These are phyloP conservation scores for Flueggea neowawraea DNA, from an alignment of 441 rosid genomes.

Conservation along the genomic window DNA sequence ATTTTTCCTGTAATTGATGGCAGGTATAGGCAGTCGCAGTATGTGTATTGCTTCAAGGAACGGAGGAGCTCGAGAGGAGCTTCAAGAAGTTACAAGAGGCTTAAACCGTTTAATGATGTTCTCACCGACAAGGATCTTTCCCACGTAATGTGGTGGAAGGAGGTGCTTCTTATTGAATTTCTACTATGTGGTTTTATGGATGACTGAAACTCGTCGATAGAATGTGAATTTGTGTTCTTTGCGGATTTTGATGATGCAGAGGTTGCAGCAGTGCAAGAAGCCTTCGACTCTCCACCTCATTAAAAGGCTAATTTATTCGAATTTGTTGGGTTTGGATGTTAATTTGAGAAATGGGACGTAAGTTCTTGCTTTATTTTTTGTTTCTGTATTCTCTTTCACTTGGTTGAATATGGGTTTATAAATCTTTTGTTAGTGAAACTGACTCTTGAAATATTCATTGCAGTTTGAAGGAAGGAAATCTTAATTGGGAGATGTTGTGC, in stretches of 20 bases:
- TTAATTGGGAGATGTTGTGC: slow-evolving; percentile 88
- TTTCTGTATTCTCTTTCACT: background rate
- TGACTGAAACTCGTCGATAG: slow-evolving; percentile 1
- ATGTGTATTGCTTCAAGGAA: slow-evolving; percentile 46
- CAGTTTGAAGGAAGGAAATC: slow-evolving; percentile 93
- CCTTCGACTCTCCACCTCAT: slow-evolving; percentile 74
- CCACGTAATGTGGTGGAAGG: slow-evolving; percentile 90
- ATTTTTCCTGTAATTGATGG: slow-evolving; percentile 12
- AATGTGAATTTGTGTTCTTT: slow-evolving; percentile 1
- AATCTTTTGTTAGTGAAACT: background rate
- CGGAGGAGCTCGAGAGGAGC: slow-evolving; percentile 38
- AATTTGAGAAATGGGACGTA: slow-evolving; percentile 85
- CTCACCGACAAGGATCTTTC: slow-evolving; percentile 67
- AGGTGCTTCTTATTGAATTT: slow-evolving; percentile 34
- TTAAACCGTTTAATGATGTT: slow-evolving; percentile 32
- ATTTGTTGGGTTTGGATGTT: slow-evolving; percentile 76
- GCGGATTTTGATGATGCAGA: slow-evolving; percentile 41
- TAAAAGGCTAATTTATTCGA: slow-evolving; percentile 67
- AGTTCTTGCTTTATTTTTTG: slow-evolving; percentile 12
- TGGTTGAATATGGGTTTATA: background rate
- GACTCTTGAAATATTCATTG: slow-evolving; percentile 19
- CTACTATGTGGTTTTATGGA: slow-evolving; percentile 2
- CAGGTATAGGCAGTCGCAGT: slow-evolving; percentile 36
- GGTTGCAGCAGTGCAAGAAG: slow-evolving; percentile 76
- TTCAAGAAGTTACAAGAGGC: slow-evolving; percentile 48